These are phyloP conservation scores for Trypanosoma cruzi DNA, from an alignment of 208 protist species.

Conservation along the genomic window DNA sequence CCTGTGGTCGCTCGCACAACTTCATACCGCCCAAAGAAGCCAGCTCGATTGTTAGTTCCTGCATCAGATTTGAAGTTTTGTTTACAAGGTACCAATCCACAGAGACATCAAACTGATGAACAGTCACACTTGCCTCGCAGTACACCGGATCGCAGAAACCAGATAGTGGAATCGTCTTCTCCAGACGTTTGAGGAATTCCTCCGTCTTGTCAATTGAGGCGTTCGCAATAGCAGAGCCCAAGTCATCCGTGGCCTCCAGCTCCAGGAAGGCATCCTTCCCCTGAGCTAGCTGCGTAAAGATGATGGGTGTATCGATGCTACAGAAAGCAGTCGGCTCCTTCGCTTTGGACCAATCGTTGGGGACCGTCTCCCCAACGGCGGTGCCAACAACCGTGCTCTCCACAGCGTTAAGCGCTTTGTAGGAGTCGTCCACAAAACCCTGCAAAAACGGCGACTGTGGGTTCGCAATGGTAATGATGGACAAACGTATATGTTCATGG, in stretches of 20 bases:
- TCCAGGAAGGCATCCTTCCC: constrained; percentile 56
- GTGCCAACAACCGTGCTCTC: constrained; percentile 22
- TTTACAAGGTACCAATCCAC: constrained; percentile 96
- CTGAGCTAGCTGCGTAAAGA: constrained; percentile 79
- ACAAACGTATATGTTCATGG: constrained; percentile 91
- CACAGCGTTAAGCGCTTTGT: constrained; percentile 40
- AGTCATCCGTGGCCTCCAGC: constrained; percentile 52
- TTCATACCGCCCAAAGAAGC: constrained; percentile 97
- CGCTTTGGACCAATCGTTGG: background rate
- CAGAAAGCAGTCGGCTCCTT: constrained; percentile 28
- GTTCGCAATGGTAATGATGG: constrained; percentile 50
- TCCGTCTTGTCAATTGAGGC: constrained; percentile 40
- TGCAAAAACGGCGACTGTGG: constrained; percentile 49
- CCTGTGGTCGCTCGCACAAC: constrained; percentile 96
- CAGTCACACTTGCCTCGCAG: constrained; percentile 96
- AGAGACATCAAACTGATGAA: constrained; percentile 98
- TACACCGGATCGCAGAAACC: constrained; percentile 98
- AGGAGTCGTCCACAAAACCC: constrained; percentile 78
- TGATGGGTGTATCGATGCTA: constrained; percentile 66
- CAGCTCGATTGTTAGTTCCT: constrained; percentile 97
- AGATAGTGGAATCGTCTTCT: constrained; percentile 94
- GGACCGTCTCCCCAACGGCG: constrained; percentile 3
- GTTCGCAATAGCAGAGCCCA: constrained; percentile 38
- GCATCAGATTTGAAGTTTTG: constrained; percentile 93
- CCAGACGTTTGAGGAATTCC: constrained; percentile 69